Base-by-base conservation (phyloP, 2,329 filamentous ascomycete genomes). In the Colletotrichum cuscutae region DNA sequence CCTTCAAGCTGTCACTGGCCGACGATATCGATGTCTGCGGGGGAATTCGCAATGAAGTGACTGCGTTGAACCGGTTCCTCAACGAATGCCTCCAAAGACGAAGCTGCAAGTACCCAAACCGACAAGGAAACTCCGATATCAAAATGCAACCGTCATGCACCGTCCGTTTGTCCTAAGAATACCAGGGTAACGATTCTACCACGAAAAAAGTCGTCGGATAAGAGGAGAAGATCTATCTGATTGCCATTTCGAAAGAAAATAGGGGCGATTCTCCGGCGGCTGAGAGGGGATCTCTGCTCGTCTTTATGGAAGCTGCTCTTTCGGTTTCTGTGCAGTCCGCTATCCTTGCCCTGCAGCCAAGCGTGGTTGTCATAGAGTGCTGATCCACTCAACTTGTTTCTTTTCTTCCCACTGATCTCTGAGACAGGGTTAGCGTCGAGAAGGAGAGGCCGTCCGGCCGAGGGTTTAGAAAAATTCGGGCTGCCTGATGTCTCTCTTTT, bases 381-480 rank as follows among this genome's bases (percentile, higher is more conserved):
- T 61, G 71, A 57, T 65, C 71, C 71, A 73, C 71, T 52, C 35
- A 56, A 30, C n/a, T 71, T 61, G 56, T 73, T 73, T 46, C 71
- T 73, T 73, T 71, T 73, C 71, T 65, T 63, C 53, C 53, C 71
- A 71, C 66, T 73, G 60, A 49, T 42, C 62, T 72, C 60, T 73
- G 71, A 73, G 71, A 73, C 71, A 73, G 71, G 71, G 71, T 71
- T 73, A 73, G 71, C 67, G 71, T 65, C 67, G 57, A 73, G 67
- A 57, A 68, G 57, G 28, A 54, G 67, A 57, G 54, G 56, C 57
- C 49, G 61, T n/a, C 49, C 68, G 13, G 63, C 60, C 62, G 60
- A 65, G 67, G 42, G 70, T 32, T 61, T 56, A 65, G 37, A 56
- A 42, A 65, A 65, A 56, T n/a, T 57, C 67, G 60, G 71, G 71